These are phyloP conservation scores for Lobosporangium transversale DNA, from an alignment of 192 early-diverging fungal species.

Conservation along the genomic window DNA sequence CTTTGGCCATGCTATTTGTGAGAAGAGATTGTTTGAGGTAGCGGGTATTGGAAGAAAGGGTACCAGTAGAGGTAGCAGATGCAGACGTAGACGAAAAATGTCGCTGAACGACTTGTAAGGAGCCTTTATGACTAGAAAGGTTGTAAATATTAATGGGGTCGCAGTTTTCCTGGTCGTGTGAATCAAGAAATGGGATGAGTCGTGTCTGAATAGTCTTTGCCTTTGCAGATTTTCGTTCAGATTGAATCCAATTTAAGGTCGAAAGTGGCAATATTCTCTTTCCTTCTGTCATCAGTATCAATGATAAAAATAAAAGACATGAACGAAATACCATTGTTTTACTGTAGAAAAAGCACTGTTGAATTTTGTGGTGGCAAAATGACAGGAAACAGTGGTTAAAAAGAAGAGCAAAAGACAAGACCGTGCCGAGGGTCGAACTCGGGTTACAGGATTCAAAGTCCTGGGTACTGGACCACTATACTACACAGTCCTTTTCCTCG, in stretches of 20 bases:
- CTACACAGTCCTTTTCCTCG: conserved; percentile 24
- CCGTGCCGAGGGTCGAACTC: conserved; percentile 52
- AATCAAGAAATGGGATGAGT: not conserved
- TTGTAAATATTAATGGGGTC: no score
- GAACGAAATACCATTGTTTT: no score
- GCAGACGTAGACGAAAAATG: no score
- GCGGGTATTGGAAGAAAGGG: no score
- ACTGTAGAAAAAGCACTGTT: no score
- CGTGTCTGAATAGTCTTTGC: not conserved
- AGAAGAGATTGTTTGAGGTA: not conserved
- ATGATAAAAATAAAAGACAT: no score
- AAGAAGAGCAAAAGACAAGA: conserved; percentile 10
- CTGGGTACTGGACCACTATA: conserved; percentile 50
- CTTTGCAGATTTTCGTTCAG: not conserved
- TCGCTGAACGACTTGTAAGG: no score
- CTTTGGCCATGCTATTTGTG: not conserved
- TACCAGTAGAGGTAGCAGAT: no score
- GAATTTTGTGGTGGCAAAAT: conserved; percentile 9
- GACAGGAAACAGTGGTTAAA: not conserved
- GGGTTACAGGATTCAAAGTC: conserved; percentile 53
- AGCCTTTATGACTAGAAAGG: no score
- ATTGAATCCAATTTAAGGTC: conserved; percentile 11
- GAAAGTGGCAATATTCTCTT: not conserved
- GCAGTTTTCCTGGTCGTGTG: not conserved
- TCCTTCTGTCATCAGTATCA: not conserved